Conservation (phyloP, 352 stramenopile species). For the Phytophthora crassamura region DNA sequence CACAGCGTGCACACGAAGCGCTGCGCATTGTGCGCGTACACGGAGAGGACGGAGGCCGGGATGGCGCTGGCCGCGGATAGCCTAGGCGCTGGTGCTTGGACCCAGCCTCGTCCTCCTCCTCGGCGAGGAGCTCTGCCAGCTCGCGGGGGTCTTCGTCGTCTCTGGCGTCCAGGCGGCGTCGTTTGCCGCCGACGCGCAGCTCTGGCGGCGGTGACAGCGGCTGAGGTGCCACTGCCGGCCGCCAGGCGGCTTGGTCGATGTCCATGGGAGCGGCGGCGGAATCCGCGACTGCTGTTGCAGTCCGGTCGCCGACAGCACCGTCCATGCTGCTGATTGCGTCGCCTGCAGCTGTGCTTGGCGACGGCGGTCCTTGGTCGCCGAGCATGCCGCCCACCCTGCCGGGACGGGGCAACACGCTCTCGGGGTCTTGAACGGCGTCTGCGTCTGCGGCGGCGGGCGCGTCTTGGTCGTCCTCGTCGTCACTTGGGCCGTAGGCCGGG, state of each 20-base stretch:
- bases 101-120: conserved; percentile 15
- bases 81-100: conserved; percentile 4
- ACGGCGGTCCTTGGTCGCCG: no score
- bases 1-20: conserved; percentile 31
- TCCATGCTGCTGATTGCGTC: no score
- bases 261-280: conserved; percentile 7
- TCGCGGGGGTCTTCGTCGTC: conserved; percentile 11
- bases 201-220: no score
- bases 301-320: no score
- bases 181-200: conserved; percentile 13
- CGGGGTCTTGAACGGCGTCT: no score
- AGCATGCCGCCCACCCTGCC: no score
- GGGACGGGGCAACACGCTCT: no score
- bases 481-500: no score
- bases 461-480: no score
- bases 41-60: conserved; percentile 9
- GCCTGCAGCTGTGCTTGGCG: no score
- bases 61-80: conserved; percentile 13
- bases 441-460: no score
- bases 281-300: no score
- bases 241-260: not conserved
- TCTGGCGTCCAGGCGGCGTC: conserved; percentile 9
- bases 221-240: not conserved
- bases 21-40: conserved; percentile 29
- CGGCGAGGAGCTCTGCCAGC: conserved; percentile 13